Evolutionary conservation across 805 yeast genomes (phyloP).

Genomic region (Monosporozyma yasuniensis): DNA sequence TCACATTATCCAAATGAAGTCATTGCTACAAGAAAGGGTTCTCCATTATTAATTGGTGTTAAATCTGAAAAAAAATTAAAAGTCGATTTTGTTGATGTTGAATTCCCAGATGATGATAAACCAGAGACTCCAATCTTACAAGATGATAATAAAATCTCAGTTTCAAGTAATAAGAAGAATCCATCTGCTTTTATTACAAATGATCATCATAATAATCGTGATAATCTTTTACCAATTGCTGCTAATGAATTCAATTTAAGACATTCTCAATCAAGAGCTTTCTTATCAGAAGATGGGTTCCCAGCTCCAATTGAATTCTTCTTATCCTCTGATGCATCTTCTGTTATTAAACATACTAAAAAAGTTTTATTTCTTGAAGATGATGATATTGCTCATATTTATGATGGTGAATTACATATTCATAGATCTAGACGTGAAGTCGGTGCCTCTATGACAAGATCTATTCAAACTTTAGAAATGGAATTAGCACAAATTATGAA

Average conservation of each 20-base stretch:
- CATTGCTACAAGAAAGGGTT: constrained; percentile 95
- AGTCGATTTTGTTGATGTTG: constrained; percentile 97
- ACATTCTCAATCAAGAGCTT: constrained; percentile 93
- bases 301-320: constrained; percentile 95
- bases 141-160: constrained; percentile 1
- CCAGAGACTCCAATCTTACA: constrained; percentile 28
- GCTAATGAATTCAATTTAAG: constrained; percentile 52
- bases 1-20: constrained; percentile 91
- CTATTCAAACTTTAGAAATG: constrained; percentile 93
- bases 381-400: constrained; percentile 97
- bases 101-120: constrained; percentile 64
- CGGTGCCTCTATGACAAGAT: constrained; percentile 87
- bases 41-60: constrained; percentile 94
- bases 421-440: constrained; percentile 89
- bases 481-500: constrained; percentile 97
- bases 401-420: constrained; percentile 95
- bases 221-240: constrained; percentile 39
- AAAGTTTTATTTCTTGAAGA: constrained; percentile 94
- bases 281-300: constrained; percentile 83
- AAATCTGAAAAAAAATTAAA: constrained; percentile 91
- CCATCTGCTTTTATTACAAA: constrained; percentile 7
- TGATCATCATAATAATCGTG: not conserved
- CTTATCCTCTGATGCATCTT: constrained; percentile 93
- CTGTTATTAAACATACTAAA: constrained; percentile 93
- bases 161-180: constrained; percentile 5